Base-by-base conservation (phyloP, 768 basidiomycete species). In the Rhodotorula diobovata region DNA sequence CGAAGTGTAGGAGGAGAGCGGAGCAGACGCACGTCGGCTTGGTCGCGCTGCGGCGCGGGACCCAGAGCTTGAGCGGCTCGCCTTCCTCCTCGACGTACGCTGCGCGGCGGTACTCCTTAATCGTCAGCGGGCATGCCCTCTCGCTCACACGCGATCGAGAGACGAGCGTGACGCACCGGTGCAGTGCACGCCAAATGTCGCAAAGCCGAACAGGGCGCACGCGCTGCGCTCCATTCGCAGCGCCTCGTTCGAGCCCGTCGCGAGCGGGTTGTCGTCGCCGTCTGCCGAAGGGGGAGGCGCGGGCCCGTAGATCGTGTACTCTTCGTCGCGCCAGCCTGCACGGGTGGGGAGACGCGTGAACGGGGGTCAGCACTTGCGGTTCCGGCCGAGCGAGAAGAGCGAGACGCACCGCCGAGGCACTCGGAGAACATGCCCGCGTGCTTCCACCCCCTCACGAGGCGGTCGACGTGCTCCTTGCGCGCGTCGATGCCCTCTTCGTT, bases 151-250 rank as follows among this genome's bases (percentile, higher is more conserved):
- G 18, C 15, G 21, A 18, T 30, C 4, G 20, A 21, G 25, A 55
- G 18, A 21, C 8, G 54, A 4, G 32, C 9, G 14, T 11, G 39
- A 54, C 56, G 55, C 53, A 79, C 82, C 81, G 30, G 86, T 90
- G 87, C 94, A 86, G 80, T 98, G 96, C 5, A 95, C 90, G 0
- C 96, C 95, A 76, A 90, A 93, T 1, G 94, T 96, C 62, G 91
- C 85, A 14, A 94, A 80, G 6, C 95, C 93, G 77, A 98, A 97
- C 45, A 98, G 81, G 1, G 89, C 85, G 79, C 90, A 92, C 5
- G 92, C 93, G 2, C 90, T 84, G 51, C 95, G 85, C 80, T 98
- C 96, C 85, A 98, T 86, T 79, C 87, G 85, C 80, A 98, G 96
- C 32, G 86, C 90, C 68, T 85, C 90, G 79, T 92, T 90, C 10